Evolutionary conservation across 805 yeast genomes (phyloP).

Genomic region (Monosporozyma servazzii): DNA sequence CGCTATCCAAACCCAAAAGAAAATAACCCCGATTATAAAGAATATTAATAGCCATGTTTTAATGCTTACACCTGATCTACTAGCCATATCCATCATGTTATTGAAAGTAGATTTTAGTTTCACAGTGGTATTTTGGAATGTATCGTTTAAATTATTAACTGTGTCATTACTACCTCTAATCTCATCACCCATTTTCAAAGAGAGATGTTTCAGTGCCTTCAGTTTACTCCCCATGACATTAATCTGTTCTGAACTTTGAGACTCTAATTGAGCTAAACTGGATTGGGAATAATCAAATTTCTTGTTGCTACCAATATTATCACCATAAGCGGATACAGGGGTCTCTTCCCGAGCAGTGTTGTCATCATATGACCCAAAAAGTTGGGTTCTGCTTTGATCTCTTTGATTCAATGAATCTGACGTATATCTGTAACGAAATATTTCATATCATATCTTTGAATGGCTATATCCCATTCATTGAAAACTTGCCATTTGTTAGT

Average conservation of each 20-base stretch:
- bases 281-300: constrained; percentile 41
- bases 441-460: not conserved
- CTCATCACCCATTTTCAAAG: constrained; percentile 55
- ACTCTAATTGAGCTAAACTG: constrained; percentile 49
- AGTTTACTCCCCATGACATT: constrained; percentile 47
- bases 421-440: not conserved
- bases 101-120: constrained; percentile 44
- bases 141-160: constrained; percentile 34
- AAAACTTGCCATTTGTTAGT: not conserved
- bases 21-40: constrained; percentile 40
- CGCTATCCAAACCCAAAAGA: constrained; percentile 40
- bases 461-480: not conserved
- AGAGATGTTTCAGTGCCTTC: constrained; percentile 44
- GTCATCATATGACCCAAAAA: constrained; percentile 18
- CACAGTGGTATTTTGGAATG: constrained; percentile 39
- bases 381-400: constrained; percentile 25
- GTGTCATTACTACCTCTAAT: constrained; percentile 45
- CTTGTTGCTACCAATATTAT: constrained; percentile 6
- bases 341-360: constrained; percentile 2
- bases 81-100: constrained; percentile 56
- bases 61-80: constrained; percentile 53
- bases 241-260: constrained; percentile 56
- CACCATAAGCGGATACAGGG: constrained; percentile 36
- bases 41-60: constrained; percentile 50
- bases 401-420: constrained; percentile 16